These are phyloP conservation scores for Clonostachys solani DNA, from an alignment of 2,329 filamentous ascomycete species.

Conservation along the genomic window DNA sequence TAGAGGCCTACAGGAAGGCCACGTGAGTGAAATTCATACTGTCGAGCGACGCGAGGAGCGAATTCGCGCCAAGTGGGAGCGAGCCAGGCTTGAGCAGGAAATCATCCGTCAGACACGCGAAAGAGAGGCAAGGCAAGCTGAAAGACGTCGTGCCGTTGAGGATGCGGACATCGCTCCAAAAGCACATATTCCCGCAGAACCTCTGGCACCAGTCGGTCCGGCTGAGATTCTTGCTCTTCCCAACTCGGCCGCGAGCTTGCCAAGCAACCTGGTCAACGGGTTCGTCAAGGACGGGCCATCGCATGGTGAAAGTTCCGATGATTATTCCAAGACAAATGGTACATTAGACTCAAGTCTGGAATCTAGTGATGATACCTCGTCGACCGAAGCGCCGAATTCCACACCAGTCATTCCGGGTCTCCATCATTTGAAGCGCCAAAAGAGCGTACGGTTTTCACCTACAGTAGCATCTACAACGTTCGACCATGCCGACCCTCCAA, in stretches of 20 bases:
- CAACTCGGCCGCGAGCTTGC: constrained; percentile 44
- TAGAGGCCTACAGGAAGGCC: constrained; percentile 55
- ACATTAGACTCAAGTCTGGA: not conserved
- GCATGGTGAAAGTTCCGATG: not conserved
- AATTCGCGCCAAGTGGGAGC: constrained; percentile 81
- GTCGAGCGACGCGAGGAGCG: constrained; percentile 74
- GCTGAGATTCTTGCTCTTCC: constrained; percentile 44
- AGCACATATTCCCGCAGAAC: not conserved
- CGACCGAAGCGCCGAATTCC: too few relatives aligned
- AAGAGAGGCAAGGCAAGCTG: constrained; percentile 33
- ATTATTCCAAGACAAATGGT: not conserved
- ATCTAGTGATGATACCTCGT: not conserved
- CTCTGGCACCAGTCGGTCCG: constrained; percentile 37
- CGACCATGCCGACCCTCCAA: constrained; percentile 45
- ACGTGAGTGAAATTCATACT: constrained; percentile 81
- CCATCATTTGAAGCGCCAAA: constrained; percentile 35
- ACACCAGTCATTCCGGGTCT: not conserved
- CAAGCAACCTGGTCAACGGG: too few relatives aligned
- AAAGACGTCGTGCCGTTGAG: constrained; percentile 9
- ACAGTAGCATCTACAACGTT: constrained; percentile 63
- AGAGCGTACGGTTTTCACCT: constrained; percentile 69
- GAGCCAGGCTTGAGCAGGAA: constrained; percentile 83
- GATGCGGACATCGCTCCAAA: not conserved
- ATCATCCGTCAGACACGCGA: constrained; percentile 67
- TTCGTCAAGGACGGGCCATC: not conserved